Conservation (phyloP, 2,329 filamentous ascomycete genomes). For the Colletotrichum shisoi region DNA sequence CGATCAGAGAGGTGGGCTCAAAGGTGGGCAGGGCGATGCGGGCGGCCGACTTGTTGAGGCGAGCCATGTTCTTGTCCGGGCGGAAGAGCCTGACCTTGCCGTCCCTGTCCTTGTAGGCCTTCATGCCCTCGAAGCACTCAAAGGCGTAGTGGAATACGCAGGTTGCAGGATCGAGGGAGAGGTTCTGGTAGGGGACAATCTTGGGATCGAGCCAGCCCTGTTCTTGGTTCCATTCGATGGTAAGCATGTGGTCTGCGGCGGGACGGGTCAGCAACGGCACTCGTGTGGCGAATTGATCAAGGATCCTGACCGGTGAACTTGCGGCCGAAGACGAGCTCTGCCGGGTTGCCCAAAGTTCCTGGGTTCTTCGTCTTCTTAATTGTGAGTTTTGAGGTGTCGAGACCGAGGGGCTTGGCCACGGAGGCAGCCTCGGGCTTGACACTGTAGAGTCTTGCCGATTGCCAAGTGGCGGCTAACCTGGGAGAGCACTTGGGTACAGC, state of each 20-base stretch:
- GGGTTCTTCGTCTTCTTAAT: conserved; percentile 79
- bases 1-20: conserved; percentile 74
- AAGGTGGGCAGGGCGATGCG: conserved; percentile 94
- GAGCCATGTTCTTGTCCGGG: conserved; percentile 94
- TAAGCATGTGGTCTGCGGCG: conserved; percentile 89
- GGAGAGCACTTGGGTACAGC: conserved; percentile 42
- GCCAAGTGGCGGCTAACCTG: conserved; percentile 47
- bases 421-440: conserved; percentile 61
- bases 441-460: conserved; percentile 59
- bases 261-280: conserved; percentile 1
- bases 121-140: conserved; percentile 98
- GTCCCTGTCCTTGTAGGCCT: conserved; percentile 90
- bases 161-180: conserved; percentile 92
- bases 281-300: not conserved
- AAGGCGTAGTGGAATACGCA: conserved; percentile 99
- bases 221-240: conserved; percentile 87
- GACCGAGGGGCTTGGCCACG: conserved; percentile 64
- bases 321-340: conserved; percentile 87
- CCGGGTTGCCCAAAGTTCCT: conserved; percentile 74
- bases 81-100: conserved; percentile 87
- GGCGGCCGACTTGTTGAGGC: conserved; percentile 88
- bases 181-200: conserved; percentile 95
- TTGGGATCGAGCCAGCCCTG: conserved; percentile 83
- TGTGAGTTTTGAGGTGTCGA: conserved; percentile 79
- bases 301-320: conserved; percentile 79